A percentile compares a stretch with the other conserved stretches of the same genome.
Conservation (phyloP, 495 filamentous ascomycete species). For the Tuber microsphaerosporum region DNA sequence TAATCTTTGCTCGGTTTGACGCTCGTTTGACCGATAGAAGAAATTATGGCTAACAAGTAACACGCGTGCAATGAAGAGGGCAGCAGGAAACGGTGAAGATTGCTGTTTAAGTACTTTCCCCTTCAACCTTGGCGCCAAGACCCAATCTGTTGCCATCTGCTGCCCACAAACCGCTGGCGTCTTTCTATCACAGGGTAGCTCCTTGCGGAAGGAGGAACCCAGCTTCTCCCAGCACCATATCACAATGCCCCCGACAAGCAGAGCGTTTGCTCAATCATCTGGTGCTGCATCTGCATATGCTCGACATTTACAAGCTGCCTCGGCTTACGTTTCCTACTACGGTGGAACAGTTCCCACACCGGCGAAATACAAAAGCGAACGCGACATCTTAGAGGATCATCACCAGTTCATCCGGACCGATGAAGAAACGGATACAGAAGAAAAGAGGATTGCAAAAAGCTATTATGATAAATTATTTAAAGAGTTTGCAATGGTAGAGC, state of each 20-base stretch:
- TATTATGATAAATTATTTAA: slow-evolving; percentile 42
- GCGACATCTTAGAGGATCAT: slow-evolving; percentile 41
- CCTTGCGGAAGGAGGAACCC: neutral
- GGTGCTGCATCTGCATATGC: slow-evolving; percentile 37
- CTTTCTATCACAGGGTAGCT: neutral
- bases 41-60: slow-evolving; percentile 40
- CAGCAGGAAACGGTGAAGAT: neutral
- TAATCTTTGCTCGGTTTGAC: slow-evolving; percentile 40
- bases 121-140: neutral
- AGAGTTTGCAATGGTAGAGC: slow-evolving; percentile 40
- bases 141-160: neutral
- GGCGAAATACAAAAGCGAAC: slow-evolving; percentile 31
- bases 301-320: slow-evolving; percentile 36
- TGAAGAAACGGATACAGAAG: slow-evolving; percentile 22
- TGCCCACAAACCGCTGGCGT: neutral
- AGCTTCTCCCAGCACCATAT: neutral
- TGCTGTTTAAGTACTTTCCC: neutral
- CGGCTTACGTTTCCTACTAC: slow-evolving; percentile 37
- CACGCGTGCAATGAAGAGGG: slow-evolving; percentile 34
- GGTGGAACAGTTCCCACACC: slow-evolving; percentile 20
- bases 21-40: slow-evolving; percentile 40
- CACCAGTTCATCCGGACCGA: slow-evolving; percentile 40
- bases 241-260: slow-evolving; percentile 2
- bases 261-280: slow-evolving; percentile 36
- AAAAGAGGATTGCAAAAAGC: slow-evolving; percentile 28